Evolutionary conservation across 495 filamentous ascomycete species (phyloP).

Genomic region (Neurospora sp.): DNA sequence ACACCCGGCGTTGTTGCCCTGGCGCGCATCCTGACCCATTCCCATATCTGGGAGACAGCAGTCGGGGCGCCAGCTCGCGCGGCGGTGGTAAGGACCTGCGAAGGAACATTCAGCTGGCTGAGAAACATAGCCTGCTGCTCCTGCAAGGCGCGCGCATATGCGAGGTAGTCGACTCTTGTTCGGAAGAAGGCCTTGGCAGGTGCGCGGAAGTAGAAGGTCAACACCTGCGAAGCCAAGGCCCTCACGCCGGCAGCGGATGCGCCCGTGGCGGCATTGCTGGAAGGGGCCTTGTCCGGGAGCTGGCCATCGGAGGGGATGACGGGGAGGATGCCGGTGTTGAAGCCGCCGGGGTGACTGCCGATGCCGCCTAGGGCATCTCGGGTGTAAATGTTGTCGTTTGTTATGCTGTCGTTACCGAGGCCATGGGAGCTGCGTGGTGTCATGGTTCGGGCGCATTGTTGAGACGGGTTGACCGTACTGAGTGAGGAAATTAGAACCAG

Average conservation of each 20-base stretch:
- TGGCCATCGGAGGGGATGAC: conserved; percentile 23
- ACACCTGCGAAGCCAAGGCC: conserved; percentile 63
- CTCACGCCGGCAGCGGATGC: conserved; percentile 70
- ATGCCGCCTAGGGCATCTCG: background rate
- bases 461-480: background rate
- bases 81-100: background rate
- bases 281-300: conserved; percentile 33
- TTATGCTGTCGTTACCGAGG: conserved; percentile 1
- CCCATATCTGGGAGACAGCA: conserved; percentile 2
- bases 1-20: conserved; percentile 69
- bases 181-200: conserved; percentile 86
- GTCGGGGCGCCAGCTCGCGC: conserved; percentile 6
- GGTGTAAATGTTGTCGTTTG: background rate
- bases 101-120: background rate
- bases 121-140: conserved; percentile 16
- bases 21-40: conserved; percentile 48
- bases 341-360: conserved; percentile 1
- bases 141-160: conserved; percentile 36
- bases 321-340: conserved; percentile 27
- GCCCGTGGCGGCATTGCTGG: conserved; percentile 62
- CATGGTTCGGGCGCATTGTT: conserved; percentile 12
- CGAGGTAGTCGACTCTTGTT: conserved; percentile 70
- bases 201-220: conserved; percentile 83
- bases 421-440: conserved; percentile 12
- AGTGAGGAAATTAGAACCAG: no score